Base-by-base conservation (phyloP, 176 grass and related monocot species). In the Aegilops longissima region DNA sequence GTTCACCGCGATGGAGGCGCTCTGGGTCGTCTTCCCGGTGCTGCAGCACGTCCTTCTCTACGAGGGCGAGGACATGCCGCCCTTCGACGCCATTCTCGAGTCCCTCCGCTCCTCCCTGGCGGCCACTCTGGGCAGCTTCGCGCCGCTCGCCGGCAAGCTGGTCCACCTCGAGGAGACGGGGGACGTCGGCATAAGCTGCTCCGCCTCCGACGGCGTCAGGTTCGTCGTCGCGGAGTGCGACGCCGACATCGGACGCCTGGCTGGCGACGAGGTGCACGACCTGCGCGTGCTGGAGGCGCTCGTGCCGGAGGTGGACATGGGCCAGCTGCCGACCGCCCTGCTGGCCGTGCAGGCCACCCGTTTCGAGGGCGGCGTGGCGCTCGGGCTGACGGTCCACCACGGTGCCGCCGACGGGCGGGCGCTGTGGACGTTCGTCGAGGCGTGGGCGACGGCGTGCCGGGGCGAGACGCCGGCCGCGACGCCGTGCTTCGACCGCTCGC, bases 341-440 rank as follows among this genome's bases (percentile, higher is more conserved):
- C 80, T 90, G 51, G 87, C 90, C 14, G 73, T 90, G 86, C 90
- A 92, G 74, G 84, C 66, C 40, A 95, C 80, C 20, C 78, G 78
- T 1, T 38, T 90, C 25, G 21, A 6, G 4, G 71, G 27, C 51
- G 69, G 82, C 8, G 9, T 84, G 38, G 81, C 87, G 0, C 0
- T 89, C 24, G 82, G 82, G 1, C 1, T 89, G 18, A 85, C 77
- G 1, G 18, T 81, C 34, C 88, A 89, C 42, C 88, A 85, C 88
- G 82, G 10, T 8, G 70, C 80, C 69, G 77, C 45, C 9, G 83
- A 85, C 56, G 82, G 83, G 17, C 69, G 69, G 25, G 74, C 88
- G 1, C 23, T 89, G 18, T 90, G 85, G 84, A 66, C 21, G 25
- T 83, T 83, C 73, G 18, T 78, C 0, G 56, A 84, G 6, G 81